These are phyloP conservation scores for Serendipita sp. DNA, from an alignment of 768 basidiomycete species.

Conservation along the genomic window DNA sequence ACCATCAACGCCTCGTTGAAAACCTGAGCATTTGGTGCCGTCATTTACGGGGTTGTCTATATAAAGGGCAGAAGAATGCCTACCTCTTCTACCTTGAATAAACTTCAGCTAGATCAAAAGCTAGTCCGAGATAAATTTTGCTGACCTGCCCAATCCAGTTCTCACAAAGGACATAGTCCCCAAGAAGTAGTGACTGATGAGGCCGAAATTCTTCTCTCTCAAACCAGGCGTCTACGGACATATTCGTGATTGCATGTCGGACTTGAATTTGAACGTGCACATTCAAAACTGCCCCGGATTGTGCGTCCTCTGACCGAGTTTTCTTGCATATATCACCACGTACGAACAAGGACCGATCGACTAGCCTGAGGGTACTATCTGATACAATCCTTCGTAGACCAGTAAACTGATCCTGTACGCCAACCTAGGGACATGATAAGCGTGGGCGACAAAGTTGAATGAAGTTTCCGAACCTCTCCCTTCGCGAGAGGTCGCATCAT, in stretches of 20 bases:
- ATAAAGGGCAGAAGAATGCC: constrained; percentile 12
- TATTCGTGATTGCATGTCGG: constrained; percentile 55
- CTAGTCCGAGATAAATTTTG: constrained; percentile 2
- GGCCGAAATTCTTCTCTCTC: constrained; percentile 39
- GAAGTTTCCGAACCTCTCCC: not conserved
- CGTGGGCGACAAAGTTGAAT: not conserved
- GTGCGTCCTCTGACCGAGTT: constrained; percentile 44
- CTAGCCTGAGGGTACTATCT: constrained; percentile 49
- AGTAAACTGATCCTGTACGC: constrained; percentile 48
- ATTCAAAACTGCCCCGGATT: constrained; percentile 57
- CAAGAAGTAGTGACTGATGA: constrained; percentile 46
- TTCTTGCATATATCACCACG: constrained; percentile 71
- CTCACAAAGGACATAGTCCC: constrained; percentile 66
- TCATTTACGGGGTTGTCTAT: not conserved
- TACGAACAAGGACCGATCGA: constrained; percentile 47
- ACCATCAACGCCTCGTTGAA: constrained; percentile 68
- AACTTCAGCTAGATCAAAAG: constrained; percentile 10
- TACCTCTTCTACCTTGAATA: constrained; percentile 58
- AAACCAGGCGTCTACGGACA: constrained; percentile 47
- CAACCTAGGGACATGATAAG: constrained; percentile 25
- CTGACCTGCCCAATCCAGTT: constrained; percentile 80
- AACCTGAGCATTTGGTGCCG: constrained; percentile 30
- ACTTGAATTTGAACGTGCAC: constrained; percentile 48
- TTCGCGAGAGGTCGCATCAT: constrained; percentile 50
- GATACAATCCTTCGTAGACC: constrained; percentile 48